phyloP scores from a whole-genome alignment of 495 filamentous ascomycete species.

The Darksidea phi region DNA sequence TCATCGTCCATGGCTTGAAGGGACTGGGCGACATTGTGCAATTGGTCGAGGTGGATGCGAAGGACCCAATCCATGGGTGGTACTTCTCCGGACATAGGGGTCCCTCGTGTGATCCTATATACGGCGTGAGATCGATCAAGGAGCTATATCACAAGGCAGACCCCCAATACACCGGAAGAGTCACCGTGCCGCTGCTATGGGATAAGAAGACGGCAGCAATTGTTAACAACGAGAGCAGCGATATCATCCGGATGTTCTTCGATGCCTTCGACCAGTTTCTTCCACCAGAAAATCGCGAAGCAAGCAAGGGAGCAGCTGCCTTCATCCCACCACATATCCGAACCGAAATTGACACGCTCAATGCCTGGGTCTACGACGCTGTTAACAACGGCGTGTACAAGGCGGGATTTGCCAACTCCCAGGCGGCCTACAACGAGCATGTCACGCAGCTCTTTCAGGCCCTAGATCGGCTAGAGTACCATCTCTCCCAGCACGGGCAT shows the following conservation, averaged over 20 bases:
- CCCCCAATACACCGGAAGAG: slow-evolving; percentile 58
- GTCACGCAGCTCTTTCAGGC: slow-evolving; percentile 66
- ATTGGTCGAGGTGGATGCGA: slow-evolving; percentile 64
- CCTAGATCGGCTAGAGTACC: slow-evolving; percentile 68
- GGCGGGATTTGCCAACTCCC: slow-evolving; percentile 65
- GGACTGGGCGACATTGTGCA: slow-evolving; percentile 72
- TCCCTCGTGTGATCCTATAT: slow-evolving; percentile 39
- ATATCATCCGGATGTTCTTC: slow-evolving; percentile 44
- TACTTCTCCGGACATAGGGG: slow-evolving; percentile 54
- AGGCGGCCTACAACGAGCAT: slow-evolving; percentile 72
- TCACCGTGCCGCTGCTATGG: slow-evolving; percentile 63
- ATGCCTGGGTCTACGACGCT: slow-evolving; percentile 63
- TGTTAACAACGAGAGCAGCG: slow-evolving; percentile 44
- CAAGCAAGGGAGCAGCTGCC: slow-evolving; percentile 48
- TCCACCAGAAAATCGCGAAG: slow-evolving; percentile 45
- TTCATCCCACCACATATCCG: slow-evolving; percentile 58
- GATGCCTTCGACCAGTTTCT: slow-evolving; percentile 57
- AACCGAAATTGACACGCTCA: slow-evolving; percentile 59
- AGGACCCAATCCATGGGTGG: slow-evolving; percentile 66
- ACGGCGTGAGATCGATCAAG: slow-evolving; percentile 56
- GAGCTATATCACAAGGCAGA: slow-evolving; percentile 62
- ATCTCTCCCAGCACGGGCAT: slow-evolving; percentile 52
- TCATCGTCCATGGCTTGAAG: slow-evolving; percentile 75
- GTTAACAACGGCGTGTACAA: slow-evolving; percentile 76
- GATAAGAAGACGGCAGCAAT: slow-evolving; percentile 57